Base-by-base conservation (phyloP, 1,284 basidiomycete species). In the Hypsizygus ulmarius region DNA sequence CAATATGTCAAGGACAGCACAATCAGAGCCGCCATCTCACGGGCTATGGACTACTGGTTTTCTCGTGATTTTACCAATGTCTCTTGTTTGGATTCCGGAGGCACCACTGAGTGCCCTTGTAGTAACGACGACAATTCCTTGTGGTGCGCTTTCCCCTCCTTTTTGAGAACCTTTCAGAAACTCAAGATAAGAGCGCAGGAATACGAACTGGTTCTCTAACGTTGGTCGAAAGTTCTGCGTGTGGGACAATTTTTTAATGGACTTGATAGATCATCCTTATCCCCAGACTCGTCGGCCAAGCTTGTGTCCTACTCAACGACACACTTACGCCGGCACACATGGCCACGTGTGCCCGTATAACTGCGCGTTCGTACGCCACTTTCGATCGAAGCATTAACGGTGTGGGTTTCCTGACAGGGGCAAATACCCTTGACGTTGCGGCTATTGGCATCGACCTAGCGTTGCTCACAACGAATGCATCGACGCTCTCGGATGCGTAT, bases 21-120 rank as follows among this genome's bases (percentile, higher is more conserved):
- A 0, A 57, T 84, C 2, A 67, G 73, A 19, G 52, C 59, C 10
- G 70, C 73, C 2, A 78, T 80, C 11, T 71, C 70, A 2, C 58
- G 59, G 12, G 82, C 79, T 4, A 81, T 87, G 78, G 67, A 78
- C 49, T 87, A 74, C 55, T 88, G 84, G 84, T 87, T 87, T 52
- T 60, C 61, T 5, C 75, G 77, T 48, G 85, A 87, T 59, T 81
- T 81, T 58, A 76, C 73, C 9, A 70, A 73, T 43, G 51, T 66
- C 1, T 74, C 68, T 7, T 87, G 85, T 60, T 62, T 86, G 35
- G 78, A 81, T 56, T 64, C 63, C 3, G 82, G 82, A 10, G 81
- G 82, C 1, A 69, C 67, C 1, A 43, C 60, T 5, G 57, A 62
- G 6, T 85, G 82, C 52, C 78, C 80, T 2, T 84, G 82, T 55